Evolutionary conservation across 148 eudicot genomes (phyloP).

Genomic region (Camellia japonica): DNA sequence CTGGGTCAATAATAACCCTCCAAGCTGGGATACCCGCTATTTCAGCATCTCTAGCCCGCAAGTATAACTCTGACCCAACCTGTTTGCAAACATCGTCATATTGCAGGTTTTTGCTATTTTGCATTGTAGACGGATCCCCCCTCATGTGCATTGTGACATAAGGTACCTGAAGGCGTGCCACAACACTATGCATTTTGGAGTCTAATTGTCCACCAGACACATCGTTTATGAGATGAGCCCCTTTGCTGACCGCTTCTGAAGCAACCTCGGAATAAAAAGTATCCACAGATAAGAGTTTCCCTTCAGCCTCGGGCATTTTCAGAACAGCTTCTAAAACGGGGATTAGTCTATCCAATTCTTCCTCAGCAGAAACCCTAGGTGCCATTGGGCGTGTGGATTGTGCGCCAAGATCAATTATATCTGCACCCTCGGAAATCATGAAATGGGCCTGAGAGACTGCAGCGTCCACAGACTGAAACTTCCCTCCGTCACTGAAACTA

Average conservation of each 20-base stretch:
- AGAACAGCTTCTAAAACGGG: conserved; percentile 72
- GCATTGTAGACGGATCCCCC: conserved; percentile 90
- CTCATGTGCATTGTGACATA: conserved; percentile 94
- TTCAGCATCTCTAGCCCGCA: conserved; percentile 56
- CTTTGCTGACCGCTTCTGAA: conserved; percentile 67
- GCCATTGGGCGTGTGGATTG: conserved; percentile 96
- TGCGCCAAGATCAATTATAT: conserved; percentile 90
- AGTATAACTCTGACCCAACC: conserved; percentile 58
- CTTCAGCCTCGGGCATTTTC: conserved; percentile 56
- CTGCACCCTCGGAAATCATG: conserved; percentile 79
- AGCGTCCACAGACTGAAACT: conserved; percentile 51
- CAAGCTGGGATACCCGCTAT: conserved; percentile 77
- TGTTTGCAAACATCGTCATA: conserved; percentile 65
- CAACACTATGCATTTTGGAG: conserved; percentile 52
- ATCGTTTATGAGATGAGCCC: conserved; percentile 81
- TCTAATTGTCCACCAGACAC: conserved; percentile 83
- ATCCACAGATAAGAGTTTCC: conserved; percentile 74
- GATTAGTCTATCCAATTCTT: conserved; percentile 75
- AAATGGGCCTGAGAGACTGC: conserved; percentile 58
- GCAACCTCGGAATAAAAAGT: conserved; percentile 85
- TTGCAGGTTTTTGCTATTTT: conserved; percentile 52
- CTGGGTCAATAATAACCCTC: conserved; percentile 80
- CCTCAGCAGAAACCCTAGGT: conserved; percentile 55
- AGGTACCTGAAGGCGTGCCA: conserved; percentile 65
- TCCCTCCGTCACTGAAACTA: conserved; percentile 95